Base-by-base conservation (phyloP, 352 stramenopile genomes). In the Pythium scleroteichum region DNA sequence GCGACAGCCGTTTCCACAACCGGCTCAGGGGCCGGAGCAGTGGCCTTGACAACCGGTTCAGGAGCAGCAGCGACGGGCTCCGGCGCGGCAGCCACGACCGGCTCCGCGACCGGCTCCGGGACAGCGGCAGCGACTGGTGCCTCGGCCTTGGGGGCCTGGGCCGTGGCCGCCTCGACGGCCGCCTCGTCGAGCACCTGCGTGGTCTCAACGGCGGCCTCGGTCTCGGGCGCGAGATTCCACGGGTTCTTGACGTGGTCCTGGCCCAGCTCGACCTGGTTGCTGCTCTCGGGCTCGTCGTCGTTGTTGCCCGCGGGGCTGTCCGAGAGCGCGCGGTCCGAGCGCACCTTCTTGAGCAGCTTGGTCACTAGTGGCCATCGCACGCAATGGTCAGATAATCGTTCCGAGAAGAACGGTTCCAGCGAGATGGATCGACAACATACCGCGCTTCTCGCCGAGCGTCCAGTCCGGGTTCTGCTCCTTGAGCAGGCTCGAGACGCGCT, bases 321-420 rank as follows among this genome's bases (percentile, higher is more conserved):
- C 27, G 59, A 50, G 39, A 53, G 35, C 26, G 42, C 6, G 32
- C 59, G 51, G 33, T 62, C 59, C 47, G 68, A 84, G 46, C 79
- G 82, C 60, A 86, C 76, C 64, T 90, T 88, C 67, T 89, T 85
- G 20, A 88, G 62, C 26, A 90, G 68, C 67, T 90, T 88, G 57
- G 69, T 83, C 54, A 90, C 82, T 85, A 71, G 46, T 44, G 75
- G 68, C 60, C 72, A n/a, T n/a, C n/a, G n/a, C n/a, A n/a, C n/a
- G n/a, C n/a, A n/a, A n/a, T n/a, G n/a, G n/a, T n/a, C n/a, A n/a
- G n/a, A n/a, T n/a, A n/a, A n/a, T n/a, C n/a, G n/a, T n/a, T n/a
- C n/a, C n/a, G n/a, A n/a, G n/a, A n/a, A n/a, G n/a, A 71, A 10
- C 29, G 10, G 29, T 33, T 12, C 23, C 27, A 40, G 54, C 46